Conservation (phyloP, 108 stramenopile species). For the Aurantiochytrium sp. region DNA sequence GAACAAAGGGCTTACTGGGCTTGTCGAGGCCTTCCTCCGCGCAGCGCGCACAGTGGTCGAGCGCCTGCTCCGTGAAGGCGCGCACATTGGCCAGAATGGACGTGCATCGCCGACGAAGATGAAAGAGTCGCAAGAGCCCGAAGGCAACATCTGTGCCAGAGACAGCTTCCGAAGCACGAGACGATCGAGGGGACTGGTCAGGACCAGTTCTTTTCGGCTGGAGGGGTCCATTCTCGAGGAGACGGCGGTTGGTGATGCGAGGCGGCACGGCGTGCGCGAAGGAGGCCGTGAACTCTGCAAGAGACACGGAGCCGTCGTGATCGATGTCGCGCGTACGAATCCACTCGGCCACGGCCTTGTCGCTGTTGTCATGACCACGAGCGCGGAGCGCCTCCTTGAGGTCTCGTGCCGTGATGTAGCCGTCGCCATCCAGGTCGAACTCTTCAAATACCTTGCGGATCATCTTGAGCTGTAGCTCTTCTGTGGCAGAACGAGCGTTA, state of each 20-base stretch:
- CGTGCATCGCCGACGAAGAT: neutral
- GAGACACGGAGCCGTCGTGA: neutral
- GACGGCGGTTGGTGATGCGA: neutral
- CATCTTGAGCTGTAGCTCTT: neutral
- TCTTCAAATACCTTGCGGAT: neutral
- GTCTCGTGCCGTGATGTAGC: neutral
- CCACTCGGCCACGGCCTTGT: neutral
- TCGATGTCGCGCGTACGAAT: neutral
- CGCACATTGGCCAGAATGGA: neutral
- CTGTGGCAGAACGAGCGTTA: neutral
- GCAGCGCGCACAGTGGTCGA: neutral
- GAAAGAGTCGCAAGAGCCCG: neutral
- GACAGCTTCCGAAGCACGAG: neutral
- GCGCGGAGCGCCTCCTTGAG: neutral
- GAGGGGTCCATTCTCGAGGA: too few relatives aligned
- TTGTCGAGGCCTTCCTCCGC: neutral
- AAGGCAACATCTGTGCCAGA: neutral
- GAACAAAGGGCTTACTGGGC: neutral
- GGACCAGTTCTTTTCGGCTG: too few relatives aligned
- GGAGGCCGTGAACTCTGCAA: neutral
- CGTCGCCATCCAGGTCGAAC: neutral
- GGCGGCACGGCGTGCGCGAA: neutral
- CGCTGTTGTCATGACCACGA: neutral
- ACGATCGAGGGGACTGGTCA: too few relatives aligned
- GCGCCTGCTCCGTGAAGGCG: neutral